Conservation (phyloP, 176 grass and related monocot genomes). For the Triticum turgidum region DNA sequence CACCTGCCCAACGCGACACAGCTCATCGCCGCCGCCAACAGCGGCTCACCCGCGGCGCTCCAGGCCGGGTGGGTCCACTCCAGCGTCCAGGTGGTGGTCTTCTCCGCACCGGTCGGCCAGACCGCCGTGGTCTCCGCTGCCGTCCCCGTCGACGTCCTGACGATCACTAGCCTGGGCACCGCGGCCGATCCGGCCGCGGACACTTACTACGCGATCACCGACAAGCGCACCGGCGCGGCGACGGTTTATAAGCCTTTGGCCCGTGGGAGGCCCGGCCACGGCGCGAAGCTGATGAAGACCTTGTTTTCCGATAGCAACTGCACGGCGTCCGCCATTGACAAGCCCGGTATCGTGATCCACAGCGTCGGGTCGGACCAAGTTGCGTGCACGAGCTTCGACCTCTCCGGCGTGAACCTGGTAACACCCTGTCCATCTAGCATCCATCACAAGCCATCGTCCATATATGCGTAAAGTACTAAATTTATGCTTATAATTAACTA, state of each 20-base stretch:
- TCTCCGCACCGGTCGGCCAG: constrained; percentile 12
- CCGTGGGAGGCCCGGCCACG: no score
- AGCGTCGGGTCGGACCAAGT: neutral
- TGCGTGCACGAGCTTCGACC: constrained; percentile 24
- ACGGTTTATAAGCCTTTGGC: no score
- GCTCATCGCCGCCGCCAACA: neutral
- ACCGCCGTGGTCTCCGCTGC: constrained; percentile 16
- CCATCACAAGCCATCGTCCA: no score
- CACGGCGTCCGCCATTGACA: constrained; percentile 22
- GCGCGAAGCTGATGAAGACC: no score
- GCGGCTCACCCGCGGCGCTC: neutral
- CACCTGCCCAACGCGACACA: constrained; percentile 4
- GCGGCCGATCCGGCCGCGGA: no score
- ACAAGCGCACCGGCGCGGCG: no score
- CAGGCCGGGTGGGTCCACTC: constrained; percentile 11
- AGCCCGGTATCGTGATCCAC: neutral
- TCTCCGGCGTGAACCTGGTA: constrained; percentile 36
- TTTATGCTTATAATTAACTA: no score
- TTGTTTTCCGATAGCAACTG: neutral
- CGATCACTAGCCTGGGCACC: no score
- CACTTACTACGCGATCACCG: no score
- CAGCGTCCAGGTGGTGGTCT: constrained; percentile 18
- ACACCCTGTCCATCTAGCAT: neutral
- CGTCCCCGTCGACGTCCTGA: no score
- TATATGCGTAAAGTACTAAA: no score